Evolutionary conservation across 345 rosid species (phyloP).

Genomic region (Hirschfeldia incana): DNA sequence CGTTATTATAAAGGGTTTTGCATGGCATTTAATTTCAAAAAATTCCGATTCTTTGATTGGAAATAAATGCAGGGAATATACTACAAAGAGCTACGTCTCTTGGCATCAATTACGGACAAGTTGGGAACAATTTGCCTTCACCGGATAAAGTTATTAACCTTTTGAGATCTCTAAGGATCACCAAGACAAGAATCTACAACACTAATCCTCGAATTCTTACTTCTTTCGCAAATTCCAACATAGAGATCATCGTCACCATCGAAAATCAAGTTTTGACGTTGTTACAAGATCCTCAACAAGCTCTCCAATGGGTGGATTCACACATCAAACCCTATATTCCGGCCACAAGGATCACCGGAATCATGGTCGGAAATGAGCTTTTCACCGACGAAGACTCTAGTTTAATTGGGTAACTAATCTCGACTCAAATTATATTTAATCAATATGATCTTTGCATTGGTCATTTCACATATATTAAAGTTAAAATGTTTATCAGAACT

Average conservation of each 20-base stretch:
- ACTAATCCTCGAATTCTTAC: constrained; percentile 72
- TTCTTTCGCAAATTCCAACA: constrained; percentile 66
- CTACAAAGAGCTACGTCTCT: constrained; percentile 52
- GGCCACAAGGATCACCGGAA: constrained; percentile 70
- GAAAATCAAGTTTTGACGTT: constrained; percentile 68
- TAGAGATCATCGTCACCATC: constrained; percentile 76
- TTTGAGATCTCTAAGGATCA: constrained; percentile 59
- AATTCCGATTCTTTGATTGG: constrained; percentile 5
- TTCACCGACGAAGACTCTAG: constrained; percentile 52
- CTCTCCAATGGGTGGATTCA: constrained; percentile 74
- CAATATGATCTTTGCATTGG: background rate
- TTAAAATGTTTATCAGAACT: background rate
- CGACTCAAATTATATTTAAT: background rate
- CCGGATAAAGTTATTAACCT: constrained; percentile 73
- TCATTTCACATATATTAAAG: background rate
- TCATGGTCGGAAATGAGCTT: constrained; percentile 75
- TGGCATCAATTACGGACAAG: constrained; percentile 94
- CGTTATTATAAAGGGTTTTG: background rate
- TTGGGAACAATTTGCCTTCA: constrained; percentile 70
- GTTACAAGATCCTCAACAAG: constrained; percentile 68
- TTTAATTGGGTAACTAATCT: constrained; percentile 35
- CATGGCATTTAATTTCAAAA: background rate
- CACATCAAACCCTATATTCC: constrained; percentile 70
- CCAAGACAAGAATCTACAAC: constrained; percentile 80
- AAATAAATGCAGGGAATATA: constrained; percentile 43